phyloP scores from a whole-genome alignment of 1,284 basidiomycete species.

The Malassezia vespertilionis region DNA sequence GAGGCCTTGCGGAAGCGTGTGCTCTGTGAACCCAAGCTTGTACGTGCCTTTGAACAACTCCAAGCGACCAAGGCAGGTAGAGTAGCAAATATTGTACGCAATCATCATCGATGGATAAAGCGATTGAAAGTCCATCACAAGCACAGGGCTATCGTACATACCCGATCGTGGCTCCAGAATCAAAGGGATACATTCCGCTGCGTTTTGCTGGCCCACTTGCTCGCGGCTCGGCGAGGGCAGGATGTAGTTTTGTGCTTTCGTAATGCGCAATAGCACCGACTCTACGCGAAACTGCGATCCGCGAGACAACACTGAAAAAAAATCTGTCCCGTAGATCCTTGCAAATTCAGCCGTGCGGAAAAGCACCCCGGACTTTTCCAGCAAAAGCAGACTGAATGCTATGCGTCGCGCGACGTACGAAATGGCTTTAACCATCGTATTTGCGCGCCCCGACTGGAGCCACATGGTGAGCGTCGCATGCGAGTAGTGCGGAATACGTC shows the following conservation, averaged over 20 bases:
- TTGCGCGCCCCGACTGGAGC: constrained; percentile 51
- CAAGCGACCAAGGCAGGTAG: constrained; percentile 84
- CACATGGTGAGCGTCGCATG: constrained; percentile 60
- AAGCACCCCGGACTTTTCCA: constrained; percentile 38
- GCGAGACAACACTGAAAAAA: constrained; percentile 83
- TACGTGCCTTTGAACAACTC: constrained; percentile 70
- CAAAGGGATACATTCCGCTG: constrained; percentile 83
- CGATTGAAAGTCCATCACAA: constrained; percentile 89
- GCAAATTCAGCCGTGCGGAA: constrained; percentile 64
- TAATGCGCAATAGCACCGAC: constrained; percentile 91
- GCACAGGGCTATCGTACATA: constrained; percentile 79
- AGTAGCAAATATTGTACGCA: constrained; percentile 63
- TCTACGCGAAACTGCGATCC: constrained; percentile 98
- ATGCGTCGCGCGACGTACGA: constrained; percentile 30
- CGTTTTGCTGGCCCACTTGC: constrained; percentile 64
- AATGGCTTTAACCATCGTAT: constrained; percentile 19
- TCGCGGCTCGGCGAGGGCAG: constrained; percentile 35
- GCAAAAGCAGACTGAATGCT: constrained; percentile 29
- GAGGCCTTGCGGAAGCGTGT: constrained; percentile 62
- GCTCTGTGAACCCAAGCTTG: constrained; percentile 69
- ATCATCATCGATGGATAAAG: constrained; percentile 97
- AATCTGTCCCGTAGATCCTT: constrained; percentile 90
- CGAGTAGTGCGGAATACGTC: constrained; percentile 61
- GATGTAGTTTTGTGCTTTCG: constrained; percentile 75
- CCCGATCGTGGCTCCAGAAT: constrained; percentile 88